These are phyloP conservation scores for Panellus pusillus DNA, from an alignment of 768 basidiomycete genomes.

Conservation along the genomic window DNA sequence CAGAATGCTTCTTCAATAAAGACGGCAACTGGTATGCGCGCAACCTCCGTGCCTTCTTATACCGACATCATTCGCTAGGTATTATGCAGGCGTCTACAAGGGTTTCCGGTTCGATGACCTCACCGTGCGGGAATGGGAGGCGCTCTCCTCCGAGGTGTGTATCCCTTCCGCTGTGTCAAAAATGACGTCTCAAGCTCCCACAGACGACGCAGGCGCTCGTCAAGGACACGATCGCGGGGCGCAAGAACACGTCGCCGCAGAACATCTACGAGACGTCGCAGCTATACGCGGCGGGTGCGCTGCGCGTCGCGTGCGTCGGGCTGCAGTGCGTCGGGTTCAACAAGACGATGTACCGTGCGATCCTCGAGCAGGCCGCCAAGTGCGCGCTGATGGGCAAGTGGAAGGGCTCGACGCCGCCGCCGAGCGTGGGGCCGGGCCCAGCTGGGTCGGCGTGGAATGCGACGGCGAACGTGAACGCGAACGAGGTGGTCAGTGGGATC, in stretches of 20 bases:
- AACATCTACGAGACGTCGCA: conserved; percentile 74
- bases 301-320: conserved; percentile 72
- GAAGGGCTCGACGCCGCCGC: conserved; percentile 6
- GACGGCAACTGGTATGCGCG: conserved; percentile 61
- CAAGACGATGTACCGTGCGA: conserved; percentile 57
- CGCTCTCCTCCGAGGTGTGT: conserved; percentile 61
- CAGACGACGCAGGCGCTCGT: conserved; percentile 68
- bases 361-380: conserved; percentile 63
- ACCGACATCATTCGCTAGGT: conserved; percentile 27
- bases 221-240: conserved; percentile 67
- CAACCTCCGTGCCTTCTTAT: not conserved
- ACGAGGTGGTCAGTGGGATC: conserved; percentile 1
- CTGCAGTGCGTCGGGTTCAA: conserved; percentile 80
- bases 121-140: conserved; percentile 66
- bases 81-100: conserved; percentile 79
- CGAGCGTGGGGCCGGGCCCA: conserved; percentile 2
- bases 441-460: conserved; percentile 12
- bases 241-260: conserved; percentile 78
- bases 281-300: conserved; percentile 70
- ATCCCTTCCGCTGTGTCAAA: not conserved
- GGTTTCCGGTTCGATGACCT: conserved; percentile 66
- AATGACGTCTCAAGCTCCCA: conserved; percentile 6
- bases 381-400: conserved; percentile 26
- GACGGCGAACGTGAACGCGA: not conserved
- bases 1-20: conserved; percentile 82